Percentiles rank a stretch among this genome's conserved stretches.
These are phyloP conservation scores for Alternaria brassicicola DNA, from an alignment of 2,329 filamentous ascomycete species.

Conservation along the genomic window DNA sequence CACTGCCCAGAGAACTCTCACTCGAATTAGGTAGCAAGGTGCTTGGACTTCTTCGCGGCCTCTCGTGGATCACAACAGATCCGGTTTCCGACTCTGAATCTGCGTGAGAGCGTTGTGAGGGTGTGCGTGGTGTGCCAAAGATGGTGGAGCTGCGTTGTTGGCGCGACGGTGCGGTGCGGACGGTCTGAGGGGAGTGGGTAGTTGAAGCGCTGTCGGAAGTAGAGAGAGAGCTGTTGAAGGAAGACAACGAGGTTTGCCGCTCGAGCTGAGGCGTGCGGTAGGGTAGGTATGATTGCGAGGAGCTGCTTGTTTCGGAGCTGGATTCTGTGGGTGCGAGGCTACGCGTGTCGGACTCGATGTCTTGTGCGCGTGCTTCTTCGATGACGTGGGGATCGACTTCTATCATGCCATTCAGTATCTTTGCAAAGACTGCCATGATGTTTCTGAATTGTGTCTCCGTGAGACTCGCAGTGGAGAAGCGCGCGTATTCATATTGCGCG, in stretches of 20 bases:
- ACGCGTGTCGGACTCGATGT: constrained; percentile 35
- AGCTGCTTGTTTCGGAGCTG: constrained; percentile 19
- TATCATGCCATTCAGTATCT: constrained; percentile 77
- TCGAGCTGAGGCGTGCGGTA: constrained; percentile 39
- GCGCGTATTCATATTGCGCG: constrained; percentile 77
- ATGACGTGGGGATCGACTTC: constrained; percentile 64
- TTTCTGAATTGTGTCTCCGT: constrained; percentile 73
- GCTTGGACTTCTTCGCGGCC: constrained; percentile 34
- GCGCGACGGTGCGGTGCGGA: constrained; percentile 40
- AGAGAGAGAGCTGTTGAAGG: constrained; percentile 18
- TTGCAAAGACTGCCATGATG: constrained; percentile 84
- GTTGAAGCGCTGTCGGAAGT: constrained; percentile 19
- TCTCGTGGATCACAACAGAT: constrained; percentile 28
- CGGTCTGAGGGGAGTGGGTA: constrained; percentile 34
- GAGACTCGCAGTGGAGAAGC: constrained; percentile 76
- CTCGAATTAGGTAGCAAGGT: constrained; percentile 42
- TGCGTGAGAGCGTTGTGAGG: constrained; percentile 32
- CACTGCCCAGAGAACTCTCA: constrained; percentile 32
- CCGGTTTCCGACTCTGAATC: constrained; percentile 31
- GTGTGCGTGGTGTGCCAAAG: constrained; percentile 32
- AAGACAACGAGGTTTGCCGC: constrained; percentile 28
- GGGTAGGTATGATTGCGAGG: constrained; percentile 31
- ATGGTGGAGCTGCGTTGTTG: constrained; percentile 28
- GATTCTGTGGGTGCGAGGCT: constrained; percentile 45
- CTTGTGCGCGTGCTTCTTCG: constrained; percentile 46